phyloP scores from a whole-genome alignment of 2,329 filamentous ascomycete species.

The Thermomyces lanuginosus region DNA sequence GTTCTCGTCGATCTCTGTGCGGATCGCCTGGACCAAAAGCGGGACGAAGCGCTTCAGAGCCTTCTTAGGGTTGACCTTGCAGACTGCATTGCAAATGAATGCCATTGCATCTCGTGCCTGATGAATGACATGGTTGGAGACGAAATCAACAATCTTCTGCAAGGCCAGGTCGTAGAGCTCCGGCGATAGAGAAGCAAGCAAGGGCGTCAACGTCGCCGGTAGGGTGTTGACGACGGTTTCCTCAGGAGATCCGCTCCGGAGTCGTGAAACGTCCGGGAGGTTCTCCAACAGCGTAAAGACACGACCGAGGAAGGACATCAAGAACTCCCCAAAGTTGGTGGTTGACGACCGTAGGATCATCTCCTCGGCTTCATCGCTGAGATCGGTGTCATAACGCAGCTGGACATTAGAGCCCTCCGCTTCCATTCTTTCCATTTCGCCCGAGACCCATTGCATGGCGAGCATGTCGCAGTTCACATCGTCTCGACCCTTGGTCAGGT shows the following conservation, averaged over 20 bases:
- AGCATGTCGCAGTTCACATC: slow-evolving; percentile 57
- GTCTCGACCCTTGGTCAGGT: slow-evolving; percentile 53
- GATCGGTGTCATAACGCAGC: slow-evolving; percentile 66
- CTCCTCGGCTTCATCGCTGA: slow-evolving; percentile 74
- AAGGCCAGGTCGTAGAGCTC: slow-evolving; percentile 85
- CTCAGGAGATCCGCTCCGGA: slow-evolving; percentile 81
- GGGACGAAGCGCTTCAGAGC: slow-evolving; percentile 81
- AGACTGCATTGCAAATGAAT: slow-evolving; percentile 90
- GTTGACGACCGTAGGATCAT: slow-evolving; percentile 85
- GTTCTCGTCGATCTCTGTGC: slow-evolving; percentile 93
- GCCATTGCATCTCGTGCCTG: slow-evolving; percentile 96
- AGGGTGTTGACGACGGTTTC: slow-evolving; percentile 94
- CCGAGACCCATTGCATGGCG: slow-evolving; percentile 84
- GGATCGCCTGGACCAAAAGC: slow-evolving; percentile 77
- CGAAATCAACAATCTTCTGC: slow-evolving; percentile 82
- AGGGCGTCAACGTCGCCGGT: slow-evolving; percentile 74
- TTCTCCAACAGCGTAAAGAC: slow-evolving; percentile 95
- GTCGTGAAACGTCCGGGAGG: slow-evolving; percentile 71
- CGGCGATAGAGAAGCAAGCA: slow-evolving; percentile 79
- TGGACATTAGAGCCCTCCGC: slow-evolving; percentile 68
- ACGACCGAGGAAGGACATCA: slow-evolving; percentile 76
- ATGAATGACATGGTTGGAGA: slow-evolving; percentile 86
- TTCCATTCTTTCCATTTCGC: slow-evolving; percentile 88
- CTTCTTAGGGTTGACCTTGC: slow-evolving; percentile 90
- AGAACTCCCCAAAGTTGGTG: slow-evolving; percentile 81